These are phyloP conservation scores for Aegilops longissima DNA, from an alignment of 176 grass and related monocot genomes.

Conservation along the genomic window DNA sequence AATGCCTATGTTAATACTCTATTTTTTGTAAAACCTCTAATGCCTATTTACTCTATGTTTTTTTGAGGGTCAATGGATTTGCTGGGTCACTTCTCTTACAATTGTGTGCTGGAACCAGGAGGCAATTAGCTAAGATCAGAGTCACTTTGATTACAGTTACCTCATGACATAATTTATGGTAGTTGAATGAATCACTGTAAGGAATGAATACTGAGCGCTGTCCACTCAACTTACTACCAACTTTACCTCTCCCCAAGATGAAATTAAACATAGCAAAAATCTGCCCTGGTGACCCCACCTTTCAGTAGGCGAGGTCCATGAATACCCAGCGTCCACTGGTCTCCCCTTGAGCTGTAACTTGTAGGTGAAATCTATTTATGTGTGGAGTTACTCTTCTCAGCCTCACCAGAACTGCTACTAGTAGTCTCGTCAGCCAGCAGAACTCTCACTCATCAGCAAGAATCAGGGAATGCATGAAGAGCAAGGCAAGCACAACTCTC, in stretches of 20 bases:
- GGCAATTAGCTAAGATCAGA: too few species aligned
- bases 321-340: background rate
- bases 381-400: background rate
- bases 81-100: too few species aligned
- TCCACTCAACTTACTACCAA: background rate
- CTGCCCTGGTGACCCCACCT: background rate
- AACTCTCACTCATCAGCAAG: background rate
- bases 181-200: background rate
- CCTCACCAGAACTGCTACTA: background rate
- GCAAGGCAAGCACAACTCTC: background rate
- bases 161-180: too few species aligned
- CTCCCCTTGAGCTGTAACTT: background rate
- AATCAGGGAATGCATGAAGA: background rate
- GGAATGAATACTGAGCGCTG: too few species aligned
- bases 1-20: background rate
- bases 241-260: background rate
- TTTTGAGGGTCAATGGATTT: background rate
- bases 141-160: background rate
- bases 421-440: background rate
- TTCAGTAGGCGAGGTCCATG: background rate
- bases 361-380: constrained; percentile 7
- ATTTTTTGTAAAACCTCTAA: background rate
- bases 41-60: too few species aligned
- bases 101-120: too few species aligned
- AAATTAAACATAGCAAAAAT: background rate